phyloP scores from a whole-genome alignment of 139 green algal genomes.

The Picochlorum sp. region DNA sequence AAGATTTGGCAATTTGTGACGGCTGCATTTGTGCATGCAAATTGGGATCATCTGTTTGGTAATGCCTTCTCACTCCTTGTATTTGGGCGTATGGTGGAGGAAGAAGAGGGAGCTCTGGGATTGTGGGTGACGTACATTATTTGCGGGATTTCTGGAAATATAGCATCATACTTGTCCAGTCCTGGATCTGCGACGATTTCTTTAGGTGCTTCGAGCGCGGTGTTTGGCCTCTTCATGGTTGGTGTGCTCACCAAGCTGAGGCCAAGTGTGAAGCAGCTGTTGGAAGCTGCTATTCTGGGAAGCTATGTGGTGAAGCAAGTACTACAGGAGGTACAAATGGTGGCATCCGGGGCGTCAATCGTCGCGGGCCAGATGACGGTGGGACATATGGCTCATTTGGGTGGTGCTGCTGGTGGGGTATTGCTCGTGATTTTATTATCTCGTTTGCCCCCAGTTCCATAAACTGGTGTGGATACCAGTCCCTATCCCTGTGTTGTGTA shows the following conservation, averaged over 20 bases:
- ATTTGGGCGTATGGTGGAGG: constrained; percentile 44
- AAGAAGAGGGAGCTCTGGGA: constrained; percentile 40
- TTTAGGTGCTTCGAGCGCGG: constrained; percentile 39
- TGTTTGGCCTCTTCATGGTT: constrained; percentile 69
- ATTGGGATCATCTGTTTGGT: constrained; percentile 33
- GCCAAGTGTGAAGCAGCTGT: constrained; percentile 33
- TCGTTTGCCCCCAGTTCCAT: constrained; percentile 11
- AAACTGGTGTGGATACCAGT: too few relatives aligned
- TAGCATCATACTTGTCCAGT: constrained; percentile 27
- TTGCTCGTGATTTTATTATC: constrained; percentile 36
- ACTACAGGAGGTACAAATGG: constrained; percentile 23
- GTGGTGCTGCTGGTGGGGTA: constrained; percentile 32
- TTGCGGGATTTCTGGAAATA: constrained; percentile 24
- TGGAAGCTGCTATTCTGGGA: constrained; percentile 55
- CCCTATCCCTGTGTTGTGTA: too few relatives aligned
- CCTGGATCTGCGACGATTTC: constrained; percentile 17
- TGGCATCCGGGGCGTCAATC: constrained; percentile 13
- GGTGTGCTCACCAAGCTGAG: constrained; percentile 43
- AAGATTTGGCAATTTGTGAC: constrained; percentile 43
- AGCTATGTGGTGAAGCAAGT: constrained; percentile 55
- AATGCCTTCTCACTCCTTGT: constrained; percentile 45
- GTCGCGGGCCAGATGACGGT: constrained; percentile 26
- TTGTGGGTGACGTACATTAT: constrained; percentile 39
- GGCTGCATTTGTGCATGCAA: constrained; percentile 37
- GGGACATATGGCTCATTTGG: constrained; percentile 49